Base-by-base conservation (phyloP, 202 grass and related monocot genomes). In the Hordeum pubiflorum region DNA sequence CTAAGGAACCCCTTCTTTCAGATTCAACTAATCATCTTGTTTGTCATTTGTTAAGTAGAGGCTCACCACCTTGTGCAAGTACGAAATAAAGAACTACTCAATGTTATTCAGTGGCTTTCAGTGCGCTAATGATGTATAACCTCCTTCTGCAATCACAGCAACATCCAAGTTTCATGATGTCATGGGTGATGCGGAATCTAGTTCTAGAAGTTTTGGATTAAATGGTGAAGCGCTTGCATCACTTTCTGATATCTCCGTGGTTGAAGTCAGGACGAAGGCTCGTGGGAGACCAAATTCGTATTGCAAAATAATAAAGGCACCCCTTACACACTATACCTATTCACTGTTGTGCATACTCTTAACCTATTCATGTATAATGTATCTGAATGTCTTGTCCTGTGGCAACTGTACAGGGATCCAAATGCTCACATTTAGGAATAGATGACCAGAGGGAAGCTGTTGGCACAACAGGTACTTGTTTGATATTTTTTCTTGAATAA, bases 271-370 rank as follows among this genome's bases (percentile, higher is more conserved):
- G 79, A 97, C 95, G 14, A 94, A 91, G 89, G 92, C 88, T 50
- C 82, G 92, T 81, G 95, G 95, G 48, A 91, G 87, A 73, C 95
- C 95, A 81, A 97, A 94, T 93, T 86, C 95, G 32, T 97, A 97
- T 78, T 88, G 88, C 95, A 97, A 97, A 80, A 94, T 97, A 76
- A 91, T 97, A 82, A 94, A 97, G 92, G 95, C 69, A 87, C 43
- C 8, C 24, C 54, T 75, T 26, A 72, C 81, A 77, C 21, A 26
- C 38, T 50, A 10, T 73, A 38, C 27, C 46, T 75, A 48, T 83
- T 58, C 66, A 56, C 59, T 78, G 7, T 1, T 76, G 72, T 82
- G 43, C 75, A 63, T 71, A 58, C 37, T 83, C 52, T 83, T 82
- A 59, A 80, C 86, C 24, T 72, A 86, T 75, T 7, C 41, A 72